Percentiles rank a stretch among this genome's conserved stretches.
These are phyloP conservation scores for Begonia peltatifolia DNA, from an alignment of 306 rosid species.

Conservation along the genomic window DNA sequence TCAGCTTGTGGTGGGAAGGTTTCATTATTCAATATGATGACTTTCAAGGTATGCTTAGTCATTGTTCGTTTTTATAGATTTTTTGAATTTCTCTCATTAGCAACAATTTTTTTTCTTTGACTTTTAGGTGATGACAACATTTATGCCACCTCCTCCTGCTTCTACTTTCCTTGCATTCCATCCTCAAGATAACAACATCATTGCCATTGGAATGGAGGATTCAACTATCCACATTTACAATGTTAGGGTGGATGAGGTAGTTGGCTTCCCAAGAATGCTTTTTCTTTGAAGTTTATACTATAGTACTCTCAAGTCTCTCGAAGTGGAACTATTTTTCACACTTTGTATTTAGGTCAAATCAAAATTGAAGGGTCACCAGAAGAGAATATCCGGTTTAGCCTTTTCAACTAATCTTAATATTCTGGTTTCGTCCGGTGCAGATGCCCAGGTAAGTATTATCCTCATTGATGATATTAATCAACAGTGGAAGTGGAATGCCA, in stretches of 20 bases:
- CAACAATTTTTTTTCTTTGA: conserved; percentile 1
- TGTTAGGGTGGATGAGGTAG: conserved; percentile 75
- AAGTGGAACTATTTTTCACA: background rate
- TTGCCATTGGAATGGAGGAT: conserved; percentile 92
- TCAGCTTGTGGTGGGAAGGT: conserved; percentile 86
- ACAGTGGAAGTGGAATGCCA: background rate
- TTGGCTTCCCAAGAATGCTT: conserved; percentile 3
- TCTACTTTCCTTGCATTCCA: conserved; percentile 72
- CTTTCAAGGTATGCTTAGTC: conserved; percentile 42
- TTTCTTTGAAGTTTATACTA: background rate
- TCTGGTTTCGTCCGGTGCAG: conserved; percentile 75
- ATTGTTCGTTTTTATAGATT: conserved; percentile 6
- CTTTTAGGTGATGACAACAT: conserved; percentile 77
- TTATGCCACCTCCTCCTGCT: conserved; percentile 69
- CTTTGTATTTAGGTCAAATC: conserved; percentile 47
- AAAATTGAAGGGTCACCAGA: conserved; percentile 70
- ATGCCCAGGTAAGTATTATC: conserved; percentile 54
- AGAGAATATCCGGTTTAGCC: conserved; percentile 69
- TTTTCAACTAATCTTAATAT: conserved; percentile 63
- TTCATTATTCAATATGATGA: conserved; percentile 73
- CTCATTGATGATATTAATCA: background rate
- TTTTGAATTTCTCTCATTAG: conserved; percentile 7
- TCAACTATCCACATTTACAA: conserved; percentile 71
- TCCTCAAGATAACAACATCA: conserved; percentile 82
- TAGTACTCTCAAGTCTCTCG: background rate